Evolutionary conservation across 352 stramenopile genomes (phyloP), one percentile per base, ranked within the genome.

Genomic region (Pythium vanterpoolii): DNA sequence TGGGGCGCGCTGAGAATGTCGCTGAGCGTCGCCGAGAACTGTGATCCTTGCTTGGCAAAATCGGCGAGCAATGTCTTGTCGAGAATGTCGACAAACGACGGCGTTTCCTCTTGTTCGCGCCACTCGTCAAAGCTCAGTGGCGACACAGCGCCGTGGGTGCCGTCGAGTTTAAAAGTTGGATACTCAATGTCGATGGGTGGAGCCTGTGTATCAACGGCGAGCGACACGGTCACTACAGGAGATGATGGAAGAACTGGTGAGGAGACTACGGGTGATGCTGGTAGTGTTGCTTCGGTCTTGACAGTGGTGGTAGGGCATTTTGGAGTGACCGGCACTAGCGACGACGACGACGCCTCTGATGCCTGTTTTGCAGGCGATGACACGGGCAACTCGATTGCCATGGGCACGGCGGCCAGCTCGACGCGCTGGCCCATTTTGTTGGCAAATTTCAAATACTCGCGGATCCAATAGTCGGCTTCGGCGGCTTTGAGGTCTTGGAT

Each of bases 401-500:
- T 43, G 6, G 66, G 58, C 8, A 63, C 26, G 9, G 51, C 47
- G 8, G 56, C 49, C 24, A 86, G 69, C 50, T 80, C 72, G 34
- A 90, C 68, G 7, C 60, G 64, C 49, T 93, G 83, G 21, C 72
- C 76, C 30, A 92, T 84, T 44, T 77, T 77, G 34, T 73, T 71
- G 47, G 76, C 77, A 58, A 93, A 90, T 57, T 74, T 77, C 44
- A 82, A 58, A 46, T 89, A 87, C 53, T 89, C 77, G 5, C 66
- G 70, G 51, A 83, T 73, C 83, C 80, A 90, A 44, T 88, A 93
- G 58, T 88, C 76, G 7, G 71, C 70, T 55, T 90, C 80, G n/a
- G 73, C 69, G 5, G 73, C 51, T 46, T 87, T 89, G 52, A 89
- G 77, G 43, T 80, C 66, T 44, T 86, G 79, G 52, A 90, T 87